These are phyloP conservation scores for Datisca glomerata DNA, from an alignment of 306 rosid species.

Conservation along the genomic window DNA sequence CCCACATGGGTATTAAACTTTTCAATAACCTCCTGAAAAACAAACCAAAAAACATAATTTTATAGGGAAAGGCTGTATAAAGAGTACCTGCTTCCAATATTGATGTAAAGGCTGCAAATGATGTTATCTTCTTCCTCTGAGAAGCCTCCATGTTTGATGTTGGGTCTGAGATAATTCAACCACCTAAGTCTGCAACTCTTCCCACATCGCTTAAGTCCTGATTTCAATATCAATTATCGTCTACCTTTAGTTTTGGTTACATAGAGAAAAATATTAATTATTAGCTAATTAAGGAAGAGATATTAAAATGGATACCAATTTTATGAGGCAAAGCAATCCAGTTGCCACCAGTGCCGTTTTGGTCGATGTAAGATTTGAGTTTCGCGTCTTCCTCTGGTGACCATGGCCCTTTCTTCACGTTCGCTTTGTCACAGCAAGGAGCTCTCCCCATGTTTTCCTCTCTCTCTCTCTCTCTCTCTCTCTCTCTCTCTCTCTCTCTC, in stretches of 20 bases:
- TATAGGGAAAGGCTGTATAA: too few species aligned
- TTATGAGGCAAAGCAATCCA: slow-evolving; percentile 97
- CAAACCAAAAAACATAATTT: too few species aligned
- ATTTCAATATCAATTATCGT: not conserved
- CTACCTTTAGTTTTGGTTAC: too few species aligned
- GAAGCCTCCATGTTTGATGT: slow-evolving; percentile 86
- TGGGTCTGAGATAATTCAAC: slow-evolving; percentile 92
- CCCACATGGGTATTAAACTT: too few species aligned
- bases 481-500: too few species aligned
- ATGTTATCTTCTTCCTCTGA: slow-evolving; percentile 94
- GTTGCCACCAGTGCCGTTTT: slow-evolving; percentile 82
- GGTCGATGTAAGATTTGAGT: slow-evolving; percentile 82
- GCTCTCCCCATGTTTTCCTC: slow-evolving; percentile 72
- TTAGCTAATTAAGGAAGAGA: not conserved
- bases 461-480: too few species aligned
- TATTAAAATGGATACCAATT: slow-evolving; percentile 42
- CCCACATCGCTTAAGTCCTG: slow-evolving; percentile 92
- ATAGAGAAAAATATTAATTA: not conserved
- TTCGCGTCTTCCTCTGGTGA: slow-evolving; percentile 95
- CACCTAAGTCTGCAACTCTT: slow-evolving; percentile 95
- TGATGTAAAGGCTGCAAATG: slow-evolving; percentile 77
- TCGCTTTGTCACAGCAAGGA: slow-evolving; percentile 99
- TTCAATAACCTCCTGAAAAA: too few species aligned
- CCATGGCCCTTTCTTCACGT: slow-evolving; percentile 98
- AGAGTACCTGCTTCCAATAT: slow-evolving; percentile 99